Conservation (phyloP, 1,284 basidiomycete genomes). For the Pulchroboletus neoregius region DNA sequence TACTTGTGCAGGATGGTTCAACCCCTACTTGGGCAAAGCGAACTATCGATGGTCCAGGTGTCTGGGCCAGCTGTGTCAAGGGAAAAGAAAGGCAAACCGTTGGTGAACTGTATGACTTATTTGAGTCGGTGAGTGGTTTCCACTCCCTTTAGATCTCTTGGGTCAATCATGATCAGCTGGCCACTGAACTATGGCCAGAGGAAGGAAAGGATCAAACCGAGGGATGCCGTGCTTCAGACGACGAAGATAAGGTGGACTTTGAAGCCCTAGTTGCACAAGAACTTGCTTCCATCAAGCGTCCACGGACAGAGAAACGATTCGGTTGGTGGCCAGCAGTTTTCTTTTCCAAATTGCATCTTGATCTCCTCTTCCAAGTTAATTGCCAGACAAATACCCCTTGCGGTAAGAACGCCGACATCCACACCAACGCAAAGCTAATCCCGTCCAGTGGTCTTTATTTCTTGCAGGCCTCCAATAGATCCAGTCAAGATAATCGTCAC, state of each 20-base stretch:
- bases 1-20: slow-evolving; percentile 24
- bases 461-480: slow-evolving; percentile 71
- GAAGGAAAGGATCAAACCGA: slow-evolving; percentile 18
- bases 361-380: slow-evolving; percentile 44
- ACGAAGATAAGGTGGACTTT: slow-evolving; percentile 45
- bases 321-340: slow-evolving; percentile 41
- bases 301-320: slow-evolving; percentile 59
- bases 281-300: slow-evolving; percentile 63
- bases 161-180: slow-evolving; percentile 45
- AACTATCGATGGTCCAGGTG: slow-evolving; percentile 68
- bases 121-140: slow-evolving; percentile 54
- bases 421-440: slow-evolving; percentile 2
- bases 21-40: slow-evolving; percentile 61
- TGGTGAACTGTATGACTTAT: slow-evolving; percentile 71
- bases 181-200: slow-evolving; percentile 64
- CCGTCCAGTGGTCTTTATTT: slow-evolving; percentile 67
- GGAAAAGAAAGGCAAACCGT: slow-evolving; percentile 76
- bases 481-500: slow-evolving; percentile 68
- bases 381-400: slow-evolving; percentile 75
- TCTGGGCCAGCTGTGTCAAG: slow-evolving; percentile 79
- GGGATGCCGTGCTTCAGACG: slow-evolving; percentile 25
- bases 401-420: slow-evolving; percentile 41
- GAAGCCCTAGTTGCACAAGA: slow-evolving; percentile 71
- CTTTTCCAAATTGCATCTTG: neutral
- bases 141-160: neutral